phyloP scores from a whole-genome alignment of 2,329 filamentous ascomycete species.

The Diaporthe citrichinensis region DNA sequence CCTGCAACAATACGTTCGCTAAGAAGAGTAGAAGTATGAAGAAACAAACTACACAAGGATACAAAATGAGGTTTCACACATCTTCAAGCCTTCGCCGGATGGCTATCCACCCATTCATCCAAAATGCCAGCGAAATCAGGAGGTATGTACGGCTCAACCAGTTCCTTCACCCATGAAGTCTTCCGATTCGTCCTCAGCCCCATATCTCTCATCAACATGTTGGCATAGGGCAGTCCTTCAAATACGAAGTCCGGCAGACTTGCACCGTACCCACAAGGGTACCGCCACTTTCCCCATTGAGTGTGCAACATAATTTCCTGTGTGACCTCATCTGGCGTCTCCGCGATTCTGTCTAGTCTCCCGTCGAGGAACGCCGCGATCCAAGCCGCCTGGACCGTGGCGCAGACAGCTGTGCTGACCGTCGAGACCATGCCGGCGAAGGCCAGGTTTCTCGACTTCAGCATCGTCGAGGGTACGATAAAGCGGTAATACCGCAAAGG shows the following conservation, averaged over 20 bases:
- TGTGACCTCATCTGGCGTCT: constrained; percentile 51
- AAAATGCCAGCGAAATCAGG: constrained; percentile 47
- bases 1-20: background rate
- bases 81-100: constrained; percentile 29
- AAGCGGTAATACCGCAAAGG: constrained; percentile 37
- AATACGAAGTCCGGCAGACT: constrained; percentile 70
- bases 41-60: background rate
- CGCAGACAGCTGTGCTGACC: constrained; percentile 53
- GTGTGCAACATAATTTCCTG: constrained; percentile 64
- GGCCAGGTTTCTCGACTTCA: constrained; percentile 24
- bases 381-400: constrained; percentile 63
- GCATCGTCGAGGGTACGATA: constrained; percentile 38
- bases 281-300: constrained; percentile 69
- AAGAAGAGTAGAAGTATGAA: background rate
- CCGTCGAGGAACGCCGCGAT: constrained; percentile 70
- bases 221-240: constrained; percentile 69
- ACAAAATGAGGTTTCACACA: background rate
- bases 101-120: constrained; percentile 48
- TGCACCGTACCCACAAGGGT: constrained; percentile 65
- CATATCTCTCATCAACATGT: constrained; percentile 45
- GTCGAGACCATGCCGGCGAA: constrained; percentile 43
- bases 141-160: constrained; percentile 38
- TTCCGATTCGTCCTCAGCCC: constrained; percentile 43
- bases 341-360: constrained; percentile 55
- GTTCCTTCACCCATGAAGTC: constrained; percentile 37